These are phyloP conservation scores for Apophysomyces trapeziformis DNA, from an alignment of 371 early-diverging fungal species.

Conservation along the genomic window DNA sequence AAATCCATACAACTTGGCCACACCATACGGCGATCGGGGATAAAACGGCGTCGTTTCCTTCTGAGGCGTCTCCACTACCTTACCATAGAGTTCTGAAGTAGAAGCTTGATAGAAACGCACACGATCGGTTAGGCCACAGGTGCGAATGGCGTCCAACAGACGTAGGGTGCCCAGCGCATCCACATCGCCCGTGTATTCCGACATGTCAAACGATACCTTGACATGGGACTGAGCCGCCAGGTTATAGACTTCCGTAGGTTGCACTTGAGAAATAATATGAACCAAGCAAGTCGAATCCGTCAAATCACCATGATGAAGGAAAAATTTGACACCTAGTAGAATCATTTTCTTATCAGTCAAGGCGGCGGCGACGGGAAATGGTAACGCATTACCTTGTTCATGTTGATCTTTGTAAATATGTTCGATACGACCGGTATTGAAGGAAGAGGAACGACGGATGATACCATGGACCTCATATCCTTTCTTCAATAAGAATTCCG, in stretches of 20 bases:
- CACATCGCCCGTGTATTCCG: conserved; percentile 88
- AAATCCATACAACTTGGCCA: conserved; percentile 82
- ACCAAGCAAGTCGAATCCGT: conserved; percentile 81
- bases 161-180: conserved; percentile 85
- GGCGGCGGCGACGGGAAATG: neutral
- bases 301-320: conserved; percentile 84
- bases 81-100: conserved; percentile 81
- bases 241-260: conserved; percentile 80
- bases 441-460: conserved; percentile 83
- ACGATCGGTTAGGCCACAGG: conserved; percentile 69
- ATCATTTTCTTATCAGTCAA: neutral
- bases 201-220: conserved; percentile 87
- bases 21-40: conserved; percentile 84
- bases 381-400: conserved; percentile 49
- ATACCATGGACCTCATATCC: conserved; percentile 88
- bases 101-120: conserved; percentile 85
- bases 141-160: conserved; percentile 80
- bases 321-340: conserved; percentile 63
- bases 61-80: conserved; percentile 79
- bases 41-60: conserved; percentile 86
- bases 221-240: conserved; percentile 80
- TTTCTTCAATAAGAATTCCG: conserved; percentile 75
- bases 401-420: conserved; percentile 80
- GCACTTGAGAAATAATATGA: conserved; percentile 73
- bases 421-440: conserved; percentile 85